Percentiles rank a stretch among this genome's conserved stretches.
phyloP scores from a whole-genome alignment of 2,329 filamentous ascomycete species.

The Fusarium subglutinans region DNA sequence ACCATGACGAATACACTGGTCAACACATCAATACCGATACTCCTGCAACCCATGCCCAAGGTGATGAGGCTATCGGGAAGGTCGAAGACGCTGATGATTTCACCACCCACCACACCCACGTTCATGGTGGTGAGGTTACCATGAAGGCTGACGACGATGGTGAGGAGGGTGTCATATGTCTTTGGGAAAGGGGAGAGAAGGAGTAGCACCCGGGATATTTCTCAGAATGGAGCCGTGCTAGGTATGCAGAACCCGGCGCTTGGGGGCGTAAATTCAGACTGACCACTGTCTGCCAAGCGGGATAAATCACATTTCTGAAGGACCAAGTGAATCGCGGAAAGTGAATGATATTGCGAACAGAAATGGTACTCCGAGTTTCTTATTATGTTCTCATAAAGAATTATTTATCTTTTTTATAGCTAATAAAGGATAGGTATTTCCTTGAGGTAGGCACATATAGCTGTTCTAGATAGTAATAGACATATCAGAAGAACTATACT shows the following conservation, averaged over 20 bases:
- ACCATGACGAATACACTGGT: too few species aligned
- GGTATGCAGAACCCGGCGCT: not conserved
- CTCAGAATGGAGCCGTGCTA: not conserved
- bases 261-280: not conserved
- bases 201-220: not conserved
- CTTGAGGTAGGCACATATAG: rapidly evolving
- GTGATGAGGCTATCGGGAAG: too few species aligned
- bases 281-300: not conserved
- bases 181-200: not conserved
- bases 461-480: not conserved
- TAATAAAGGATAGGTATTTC: not conserved
- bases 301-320: not conserved
- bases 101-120: too few species aligned
- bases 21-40: too few species aligned
- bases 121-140: not conserved
- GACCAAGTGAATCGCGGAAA: not conserved
- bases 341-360: not conserved
- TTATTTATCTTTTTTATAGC: too few species aligned
- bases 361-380: rapidly evolving
- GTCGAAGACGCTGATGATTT: not conserved
- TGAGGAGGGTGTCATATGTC: not conserved
- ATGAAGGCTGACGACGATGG: rapidly evolving
- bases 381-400: not conserved
- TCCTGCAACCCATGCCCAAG: too few species aligned
- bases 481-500: too few species aligned